Evolutionary conservation across 305 asterid genomes (phyloP), one percentile per base, ranked within the genome.

Genomic region (Fraxinus paxiana): DNA sequence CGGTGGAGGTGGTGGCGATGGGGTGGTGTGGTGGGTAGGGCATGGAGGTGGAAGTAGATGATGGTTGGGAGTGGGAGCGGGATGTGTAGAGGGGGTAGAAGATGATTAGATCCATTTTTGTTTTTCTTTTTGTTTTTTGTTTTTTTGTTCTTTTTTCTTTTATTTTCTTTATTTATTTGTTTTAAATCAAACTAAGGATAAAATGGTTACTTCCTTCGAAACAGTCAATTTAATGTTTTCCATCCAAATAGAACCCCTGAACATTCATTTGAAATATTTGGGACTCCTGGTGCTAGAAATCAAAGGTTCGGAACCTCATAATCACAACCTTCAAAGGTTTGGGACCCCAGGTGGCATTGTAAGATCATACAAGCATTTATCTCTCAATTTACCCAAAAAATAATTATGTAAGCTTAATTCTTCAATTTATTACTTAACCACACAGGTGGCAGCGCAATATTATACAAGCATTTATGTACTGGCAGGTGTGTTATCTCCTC

Each of bases 361-460:
- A 13, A 46, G 59, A 4, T 15, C 59, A 46, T 15, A 15, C 59
- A 46, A 46, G 20, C 59, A 46, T 46, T 4, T 46, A 3, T 46
- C 59, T 46, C 59, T 46, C 18, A 46, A 13, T 46, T 46, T 46
- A 46, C 59, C 20, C 59, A 17, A 51, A 51, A 5, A 17, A 17
- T n/a, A 51, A 17, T 51, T 15, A n/a, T 0, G 24, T 51, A 43
- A 69, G 56, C 80, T 77, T 2, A 38, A 61, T 72, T 72, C 76
- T 71, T 85, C 59, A 79, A 72, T 63, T 80, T 83, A 20, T 69
- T 20, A 78, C 77, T 81, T 80, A 54, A 80, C 82, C 79, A 28
- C 86, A 84, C 97, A 96, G 99, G 90, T 80, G 92, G 91, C 99
- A 92, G 87, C 95, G 98, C 75, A 96, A 91, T 83, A 90, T 96